Base-by-base conservation (phyloP, 192 early-diverging fungal species). In the Gigaspora rosea region DNA sequence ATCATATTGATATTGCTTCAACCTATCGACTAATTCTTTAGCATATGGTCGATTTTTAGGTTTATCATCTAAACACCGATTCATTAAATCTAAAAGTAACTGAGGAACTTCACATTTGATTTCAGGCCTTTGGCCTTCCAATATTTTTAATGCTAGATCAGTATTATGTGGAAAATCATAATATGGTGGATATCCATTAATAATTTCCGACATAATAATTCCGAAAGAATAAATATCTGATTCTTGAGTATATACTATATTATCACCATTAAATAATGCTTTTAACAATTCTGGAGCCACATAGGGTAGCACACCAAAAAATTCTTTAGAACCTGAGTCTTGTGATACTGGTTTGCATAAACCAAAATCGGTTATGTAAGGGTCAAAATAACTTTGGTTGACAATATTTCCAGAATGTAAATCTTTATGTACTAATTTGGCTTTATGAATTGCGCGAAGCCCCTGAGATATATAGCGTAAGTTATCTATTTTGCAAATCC, bases 171-270 rank as follows among this genome's bases (percentile, higher is more conserved):
- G 57, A 15, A 79, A 58, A 13, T 78, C 61, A 33, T 27, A 70
- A 71, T 80, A 84, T 0, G 84, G 84, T 41, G 75, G 77, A 9
- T 77, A 63, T 9, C 84, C 81, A 4, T 77, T 79, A 2, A 73
- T 68, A 8, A 82, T 73, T 59, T 85, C 81, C 76, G 76, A 85
- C 70, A 82, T 79, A 18, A 82, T 77, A 35, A 85, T 77, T 12
- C 84, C 84, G 0, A 85, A 75, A 75, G 76, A 76, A 75, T 85
- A 85, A 33, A 85, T 79, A 57, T 85, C 82, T 22, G 20, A 18
- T 16, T 6, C 1, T 72, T 52, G 15, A 41, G 52, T 58, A 20
- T 57, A 57, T 41, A 41, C 36, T 2, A 41, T 41, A 41, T 41
- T 41, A 3, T 41, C 36, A 3, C 36, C 36, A 41, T 41, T 41